Base-by-base conservation (phyloP, 768 basidiomycete genomes). In the Kwoniella newhampshirensis region DNA sequence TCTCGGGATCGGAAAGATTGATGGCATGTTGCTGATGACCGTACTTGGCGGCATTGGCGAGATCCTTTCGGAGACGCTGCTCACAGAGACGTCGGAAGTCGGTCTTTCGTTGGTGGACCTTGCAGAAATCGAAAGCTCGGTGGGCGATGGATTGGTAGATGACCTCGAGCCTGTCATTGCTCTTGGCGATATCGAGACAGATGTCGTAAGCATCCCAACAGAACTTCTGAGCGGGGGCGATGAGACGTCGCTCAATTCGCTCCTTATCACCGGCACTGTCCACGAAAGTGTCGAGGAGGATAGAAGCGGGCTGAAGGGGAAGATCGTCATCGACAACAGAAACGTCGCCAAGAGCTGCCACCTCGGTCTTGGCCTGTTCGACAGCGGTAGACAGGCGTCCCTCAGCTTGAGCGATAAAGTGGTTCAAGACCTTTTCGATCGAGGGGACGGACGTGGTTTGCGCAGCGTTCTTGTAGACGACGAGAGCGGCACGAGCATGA, bases 191-290 rank as follows among this genome's bases (percentile, higher is more conserved):
- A 79, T 98, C 94, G 39, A 99, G 80, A 1, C 88, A 91, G 18
- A 91, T 96, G 54, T 94, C 86, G 74, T 97, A 97, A 66, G 89
- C 90, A 81, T 98, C 94, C 92, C 93, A 98, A n/a, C 92, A 82
- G 77, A 97, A 96, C 74, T 93, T 92, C 73, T 98, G 87, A 87
- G 92, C 96, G 0, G 94, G 94, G 0, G 91, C 96, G 62, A 99
- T 91, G 49, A 98, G 82, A 6, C 91, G 88, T 43, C 94, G 80
- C 78, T 98, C 93, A 27, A 91, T 96, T 66, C 94, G 81, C 77
- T 97, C 93, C 79, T 89, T 88, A 80, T 83, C 92, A 23, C 68
- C 68, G 17, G 67, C 64, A n/a, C 35, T 56, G 36, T 67, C 73
- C 67, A 88, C 87, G 60, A 98, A 91, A 13, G 91, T 90, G 46